These are phyloP conservation scores for sweet orange (Citrus sinensis) DNA, from an alignment of 345 rosid genomes.

Conservation along the genomic window DNA sequence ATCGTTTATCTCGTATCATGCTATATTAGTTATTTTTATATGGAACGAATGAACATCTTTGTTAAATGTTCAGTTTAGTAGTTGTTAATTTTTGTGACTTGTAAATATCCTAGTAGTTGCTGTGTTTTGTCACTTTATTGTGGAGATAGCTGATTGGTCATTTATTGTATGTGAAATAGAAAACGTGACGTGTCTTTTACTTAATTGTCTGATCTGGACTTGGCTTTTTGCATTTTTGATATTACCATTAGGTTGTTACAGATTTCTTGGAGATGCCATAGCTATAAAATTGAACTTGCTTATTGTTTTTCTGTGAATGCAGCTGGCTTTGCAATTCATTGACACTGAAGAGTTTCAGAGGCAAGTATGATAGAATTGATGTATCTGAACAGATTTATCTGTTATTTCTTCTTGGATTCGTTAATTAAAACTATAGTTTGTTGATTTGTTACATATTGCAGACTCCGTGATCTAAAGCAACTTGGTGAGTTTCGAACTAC, in stretches of 20 bases:
- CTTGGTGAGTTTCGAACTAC: slow-evolving; percentile 42
- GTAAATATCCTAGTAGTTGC: too few species aligned
- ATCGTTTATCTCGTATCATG: background rate
- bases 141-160: background rate
- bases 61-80: background rate
- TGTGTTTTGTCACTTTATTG: background rate
- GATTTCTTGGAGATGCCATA: background rate
- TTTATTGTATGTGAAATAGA: background rate
- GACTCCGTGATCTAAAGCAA: slow-evolving; percentile 75
- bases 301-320: slow-evolving; percentile 14
- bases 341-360: slow-evolving; percentile 76
- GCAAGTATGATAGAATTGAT: slow-evolving; percentile 24
- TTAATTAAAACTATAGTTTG: background rate
- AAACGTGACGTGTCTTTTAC: background rate
- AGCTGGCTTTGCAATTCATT: slow-evolving; percentile 55
- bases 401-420: background rate
- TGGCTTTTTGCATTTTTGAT: background rate
- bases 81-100: background rate
- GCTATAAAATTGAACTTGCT: background rate
- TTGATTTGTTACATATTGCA: slow-evolving; percentile 25
- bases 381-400: background rate
- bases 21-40: background rate
- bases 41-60: background rate
- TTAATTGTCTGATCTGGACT: background rate
- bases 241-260: background rate